phyloP scores from a whole-genome alignment of 352 stramenopile species.

The Phytophthora fragariaefolia region DNA sequence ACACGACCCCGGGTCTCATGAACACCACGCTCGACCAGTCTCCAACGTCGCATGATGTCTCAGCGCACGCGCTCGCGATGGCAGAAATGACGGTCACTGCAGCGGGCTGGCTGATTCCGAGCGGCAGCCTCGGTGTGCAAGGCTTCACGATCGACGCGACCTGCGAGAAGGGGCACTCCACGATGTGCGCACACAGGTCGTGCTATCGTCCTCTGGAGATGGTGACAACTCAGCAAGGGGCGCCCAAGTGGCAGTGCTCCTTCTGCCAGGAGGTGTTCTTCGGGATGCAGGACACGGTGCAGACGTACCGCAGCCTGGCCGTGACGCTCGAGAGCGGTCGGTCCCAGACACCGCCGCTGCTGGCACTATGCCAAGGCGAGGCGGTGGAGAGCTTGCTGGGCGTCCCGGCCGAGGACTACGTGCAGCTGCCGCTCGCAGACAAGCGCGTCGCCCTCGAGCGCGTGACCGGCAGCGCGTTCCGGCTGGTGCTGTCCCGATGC shows the following conservation, averaged over 20 bases:
- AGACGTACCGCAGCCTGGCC: conserved; percentile 52
- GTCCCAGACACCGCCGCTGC: conserved; percentile 14
- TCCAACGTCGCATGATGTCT: background rate
- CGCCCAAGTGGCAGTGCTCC: conserved; percentile 52
- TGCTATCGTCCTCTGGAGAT: conserved; percentile 36
- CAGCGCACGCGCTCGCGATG: conserved; percentile 26
- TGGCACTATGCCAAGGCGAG: conserved; percentile 54
- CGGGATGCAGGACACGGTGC: conserved; percentile 51
- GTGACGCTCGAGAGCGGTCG: conserved; percentile 53
- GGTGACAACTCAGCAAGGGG: conserved; percentile 10
- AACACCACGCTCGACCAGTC: conserved; percentile 36
- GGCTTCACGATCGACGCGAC: conserved; percentile 43
- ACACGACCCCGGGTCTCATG: conserved; percentile 50
- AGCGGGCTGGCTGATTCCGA: conserved; percentile 62
- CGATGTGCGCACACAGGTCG: conserved; percentile 49
- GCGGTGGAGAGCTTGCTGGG: conserved; percentile 49
- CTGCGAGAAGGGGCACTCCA: conserved; percentile 55
- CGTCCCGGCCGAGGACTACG: conserved; percentile 52
- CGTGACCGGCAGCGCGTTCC: conserved; percentile 41
- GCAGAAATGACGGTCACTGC: conserved; percentile 42
- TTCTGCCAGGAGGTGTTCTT: conserved; percentile 68
- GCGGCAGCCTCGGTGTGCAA: conserved; percentile 2
- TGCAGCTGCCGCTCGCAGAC: conserved; percentile 48
- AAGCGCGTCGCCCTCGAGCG: conserved; percentile 45
- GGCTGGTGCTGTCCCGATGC: conserved; percentile 56